Conservation (phyloP, 768 basidiomycete species). For the Auricularia cornea region DNA sequence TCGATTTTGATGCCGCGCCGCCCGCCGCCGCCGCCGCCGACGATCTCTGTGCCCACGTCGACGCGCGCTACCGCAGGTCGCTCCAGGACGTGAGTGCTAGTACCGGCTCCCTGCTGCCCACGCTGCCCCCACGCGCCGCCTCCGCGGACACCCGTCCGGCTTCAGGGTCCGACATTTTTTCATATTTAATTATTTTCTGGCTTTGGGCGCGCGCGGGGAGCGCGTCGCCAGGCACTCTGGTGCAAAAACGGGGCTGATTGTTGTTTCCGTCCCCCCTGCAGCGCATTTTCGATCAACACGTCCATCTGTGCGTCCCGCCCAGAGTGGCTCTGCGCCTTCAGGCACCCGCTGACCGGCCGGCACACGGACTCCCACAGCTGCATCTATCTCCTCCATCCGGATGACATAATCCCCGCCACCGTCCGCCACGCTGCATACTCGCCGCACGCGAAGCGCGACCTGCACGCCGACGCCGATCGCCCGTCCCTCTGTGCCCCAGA, state of each 20-base stretch:
- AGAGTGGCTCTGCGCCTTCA: background rate
- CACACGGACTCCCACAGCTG: constrained; percentile 39
- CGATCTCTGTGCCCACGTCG: constrained; percentile 66
- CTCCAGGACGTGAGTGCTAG: constrained; percentile 61
- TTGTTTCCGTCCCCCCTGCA: constrained; percentile 33
- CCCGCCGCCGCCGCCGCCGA: constrained; percentile 51
- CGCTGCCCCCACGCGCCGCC: no score
- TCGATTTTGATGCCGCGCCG: constrained; percentile 61
- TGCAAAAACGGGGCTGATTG: constrained; percentile 2
- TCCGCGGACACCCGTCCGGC: no score
- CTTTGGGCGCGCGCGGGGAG: no score
- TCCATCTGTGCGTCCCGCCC: constrained; percentile 57
- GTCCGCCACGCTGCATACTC: constrained; percentile 56
- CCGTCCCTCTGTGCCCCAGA: constrained; percentile 51
- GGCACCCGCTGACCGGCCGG: constrained; percentile 4
- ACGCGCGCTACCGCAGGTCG: constrained; percentile 62
- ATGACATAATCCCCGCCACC: constrained; percentile 64
- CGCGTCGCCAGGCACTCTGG: background rate
- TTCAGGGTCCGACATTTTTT: no score
- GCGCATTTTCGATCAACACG: constrained; percentile 63
- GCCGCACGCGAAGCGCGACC: constrained; percentile 70
- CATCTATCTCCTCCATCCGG: constrained; percentile 83
- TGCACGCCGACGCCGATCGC: constrained; percentile 67
- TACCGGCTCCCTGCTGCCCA: no score
- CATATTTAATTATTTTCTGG: no score